Base-by-base conservation (phyloP, 352 stramenopile genomes). In the Phytophthora fragariae region DNA sequence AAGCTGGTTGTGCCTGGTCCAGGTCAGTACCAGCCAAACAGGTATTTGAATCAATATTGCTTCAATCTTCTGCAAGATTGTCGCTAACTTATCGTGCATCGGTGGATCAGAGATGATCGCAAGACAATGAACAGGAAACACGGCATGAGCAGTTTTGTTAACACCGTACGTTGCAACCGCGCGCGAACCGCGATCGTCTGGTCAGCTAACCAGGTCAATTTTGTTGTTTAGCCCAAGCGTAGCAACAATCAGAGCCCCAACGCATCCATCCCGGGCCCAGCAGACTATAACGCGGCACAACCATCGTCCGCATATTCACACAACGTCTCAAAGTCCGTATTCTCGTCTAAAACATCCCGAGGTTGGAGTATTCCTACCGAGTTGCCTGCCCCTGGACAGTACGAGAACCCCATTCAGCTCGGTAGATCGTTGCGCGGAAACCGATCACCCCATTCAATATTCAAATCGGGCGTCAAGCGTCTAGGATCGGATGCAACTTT, bases 71-170 rank as follows among this genome's bases (percentile, higher is more conserved):
- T 49, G 33, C 21, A 39, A 29, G 54, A 8, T n/a, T 21, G 15
- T 44, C 68, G 29, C 15, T 19, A n/a, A 57, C 11, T 49, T 69
- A 0, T 7, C 33, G 10, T 29, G 37, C 37, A 17, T 44, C 14
- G 4, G 37, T 17, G 37, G 5, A 11, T 10, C 2, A 50, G 81
- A 57, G 56, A 68, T 6, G 86, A 91, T 44, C 72, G 72, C 14
- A 82, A 78, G 37, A 71, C 78, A 19, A 71, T 84, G 56, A 93
- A 92, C 76, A 86, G 74, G 21, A 92, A 91, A n/a, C 76, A 88
- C 50, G 85, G 87, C 31, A 83, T 88, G 54, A 92, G 84, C 68
- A 89, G 79, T 53, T 94, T 94, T 68, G 85, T 81, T 5, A 80
- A 74, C 54, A 78, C 79, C 49, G 85, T 94, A 66, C 50, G 74